Conservation (phyloP, 179 eudicot species). For the Gypsophila paniculata region DNA sequence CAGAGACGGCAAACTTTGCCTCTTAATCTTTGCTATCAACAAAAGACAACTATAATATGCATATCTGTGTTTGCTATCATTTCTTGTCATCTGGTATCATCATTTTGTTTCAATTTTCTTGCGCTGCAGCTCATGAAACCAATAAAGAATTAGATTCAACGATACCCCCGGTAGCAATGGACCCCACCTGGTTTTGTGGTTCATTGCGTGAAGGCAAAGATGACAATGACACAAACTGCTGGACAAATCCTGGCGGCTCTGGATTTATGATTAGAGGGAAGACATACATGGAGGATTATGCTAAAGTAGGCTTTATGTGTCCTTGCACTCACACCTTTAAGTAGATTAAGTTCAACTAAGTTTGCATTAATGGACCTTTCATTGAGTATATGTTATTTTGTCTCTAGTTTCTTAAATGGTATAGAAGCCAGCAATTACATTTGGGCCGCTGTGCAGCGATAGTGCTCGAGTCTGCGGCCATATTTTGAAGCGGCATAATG, state of each 20-base stretch:
- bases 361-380: not conserved
- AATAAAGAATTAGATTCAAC: slow-evolving; percentile 47
- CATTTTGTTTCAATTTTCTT: slow-evolving; percentile 12
- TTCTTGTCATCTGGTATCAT: slow-evolving; percentile 6
- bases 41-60: not conserved
- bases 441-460: not conserved
- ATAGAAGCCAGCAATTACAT: not conserved
- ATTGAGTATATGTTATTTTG: not conserved
- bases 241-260: slow-evolving; percentile 77
- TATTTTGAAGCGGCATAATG: not conserved
- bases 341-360: not conserved
- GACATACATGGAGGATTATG: slow-evolving; percentile 68
- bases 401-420: not conserved
- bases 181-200: slow-evolving; percentile 54
- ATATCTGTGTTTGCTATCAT: not conserved
- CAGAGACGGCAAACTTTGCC: not conserved
- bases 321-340: not conserved
- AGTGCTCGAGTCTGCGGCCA: not conserved
- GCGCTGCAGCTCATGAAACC: slow-evolving; percentile 41
- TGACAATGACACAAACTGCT: slow-evolving; percentile 71
- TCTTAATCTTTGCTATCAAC: not conserved
- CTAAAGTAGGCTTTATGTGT: slow-evolving; percentile 48
- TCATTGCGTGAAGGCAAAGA: slow-evolving; percentile 65
- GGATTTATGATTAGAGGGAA: slow-evolving; percentile 92
- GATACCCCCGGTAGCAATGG: slow-evolving; percentile 46